Conservation (phyloP, 441 rosid genomes). For the Macaranga tanarius region DNA sequence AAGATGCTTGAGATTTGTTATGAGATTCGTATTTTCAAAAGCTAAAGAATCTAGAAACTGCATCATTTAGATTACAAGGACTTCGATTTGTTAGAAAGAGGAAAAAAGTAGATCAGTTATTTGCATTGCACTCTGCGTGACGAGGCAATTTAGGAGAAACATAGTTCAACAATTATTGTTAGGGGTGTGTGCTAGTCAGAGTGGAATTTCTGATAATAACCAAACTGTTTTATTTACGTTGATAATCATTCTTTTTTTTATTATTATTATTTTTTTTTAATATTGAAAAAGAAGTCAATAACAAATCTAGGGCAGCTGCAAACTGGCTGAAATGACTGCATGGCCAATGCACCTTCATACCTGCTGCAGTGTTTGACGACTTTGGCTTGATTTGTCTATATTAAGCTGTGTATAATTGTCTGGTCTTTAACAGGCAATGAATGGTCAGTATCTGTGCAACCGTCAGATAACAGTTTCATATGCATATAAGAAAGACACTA, state of each 20-base stretch:
- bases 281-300: too few species aligned
- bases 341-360: not conserved
- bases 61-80: too few species aligned
- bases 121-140: not conserved
- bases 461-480: slow-evolving; percentile 95
- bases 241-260: not conserved
- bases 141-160: not conserved
- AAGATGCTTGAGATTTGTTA: slow-evolving; percentile 5
- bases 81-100: not conserved
- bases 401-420: not conserved
- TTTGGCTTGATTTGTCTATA: not conserved
- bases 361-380: not conserved
- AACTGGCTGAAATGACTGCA: not conserved
- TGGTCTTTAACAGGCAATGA: slow-evolving; percentile 68
- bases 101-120: not conserved
- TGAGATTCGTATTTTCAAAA: not conserved
- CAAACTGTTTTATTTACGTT: not conserved
- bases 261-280: too few species aligned
- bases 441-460: slow-evolving; percentile 92
- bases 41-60: not conserved
- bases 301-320: not conserved
- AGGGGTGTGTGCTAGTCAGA: too few species aligned
- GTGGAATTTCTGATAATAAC: not conserved
- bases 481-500: slow-evolving; percentile 96
- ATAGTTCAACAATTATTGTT: not conserved